Evolutionary conservation across 2,329 filamentous ascomycete species (phyloP).

Genomic region (Neurospora sp.): DNA sequence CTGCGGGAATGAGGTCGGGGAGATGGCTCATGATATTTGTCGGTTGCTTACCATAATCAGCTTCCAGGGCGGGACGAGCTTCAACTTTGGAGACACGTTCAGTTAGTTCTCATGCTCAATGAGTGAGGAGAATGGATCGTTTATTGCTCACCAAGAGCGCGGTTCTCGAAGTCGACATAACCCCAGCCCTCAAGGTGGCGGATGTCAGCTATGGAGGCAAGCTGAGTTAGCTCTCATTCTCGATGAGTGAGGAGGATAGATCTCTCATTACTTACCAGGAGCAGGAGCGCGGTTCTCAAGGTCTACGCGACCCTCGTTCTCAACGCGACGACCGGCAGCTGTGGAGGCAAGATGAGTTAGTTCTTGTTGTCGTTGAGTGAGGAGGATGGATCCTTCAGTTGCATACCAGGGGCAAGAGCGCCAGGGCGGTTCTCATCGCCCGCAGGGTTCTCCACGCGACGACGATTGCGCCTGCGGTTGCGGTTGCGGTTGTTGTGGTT

Average conservation of each 20-base stretch:
- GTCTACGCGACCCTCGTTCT: too few species aligned
- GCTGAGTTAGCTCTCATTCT: not conserved
- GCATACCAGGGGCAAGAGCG: not conserved
- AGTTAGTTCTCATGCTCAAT: not conserved
- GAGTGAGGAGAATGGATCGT: not conserved
- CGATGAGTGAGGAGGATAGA: not conserved
- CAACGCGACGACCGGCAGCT: not conserved
- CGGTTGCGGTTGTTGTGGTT: not conserved
- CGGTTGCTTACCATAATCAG: not conserved
- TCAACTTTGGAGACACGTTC: not conserved
- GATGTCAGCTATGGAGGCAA: not conserved
- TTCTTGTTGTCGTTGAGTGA: not conserved
- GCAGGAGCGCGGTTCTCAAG: too few species aligned
- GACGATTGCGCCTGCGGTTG: not conserved
- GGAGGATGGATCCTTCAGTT: not conserved
- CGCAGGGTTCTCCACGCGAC: not conserved
- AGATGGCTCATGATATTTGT: not conserved
- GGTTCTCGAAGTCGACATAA: not conserved
- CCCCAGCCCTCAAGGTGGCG: not conserved
- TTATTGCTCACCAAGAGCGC: not conserved
- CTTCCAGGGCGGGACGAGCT: not conserved
- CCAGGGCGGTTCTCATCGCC: not conserved
- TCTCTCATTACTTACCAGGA: not conserved
- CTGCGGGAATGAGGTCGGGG: not conserved
- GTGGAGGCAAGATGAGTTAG: not conserved